Evolutionary conservation across 73 alveolate genomes (phyloP).

Genomic region (Diophrys appendiculata): DNA sequence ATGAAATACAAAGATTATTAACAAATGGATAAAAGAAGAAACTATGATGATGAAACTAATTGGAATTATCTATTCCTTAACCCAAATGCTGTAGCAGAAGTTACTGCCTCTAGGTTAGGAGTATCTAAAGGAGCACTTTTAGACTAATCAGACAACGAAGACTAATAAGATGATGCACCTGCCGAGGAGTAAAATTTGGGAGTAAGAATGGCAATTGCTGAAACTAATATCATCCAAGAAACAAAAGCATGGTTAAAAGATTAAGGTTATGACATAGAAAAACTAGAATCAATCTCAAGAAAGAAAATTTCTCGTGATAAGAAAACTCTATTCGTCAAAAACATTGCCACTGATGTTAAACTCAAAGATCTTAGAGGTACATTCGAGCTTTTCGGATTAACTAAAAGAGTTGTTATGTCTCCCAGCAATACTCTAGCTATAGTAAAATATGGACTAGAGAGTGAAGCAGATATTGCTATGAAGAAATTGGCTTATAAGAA

Average conservation of each 20-base stretch:
- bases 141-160: slow-evolving; percentile 76
- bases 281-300: slow-evolving; percentile 76
- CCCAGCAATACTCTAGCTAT: slow-evolving; percentile 95
- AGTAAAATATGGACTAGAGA: slow-evolving; percentile 77
- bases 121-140: slow-evolving; percentile 86
- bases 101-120: slow-evolving; percentile 80
- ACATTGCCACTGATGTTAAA: slow-evolving; percentile 75
- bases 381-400: slow-evolving; percentile 88
- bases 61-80: slow-evolving; percentile 96
- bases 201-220: slow-evolving; percentile 89
- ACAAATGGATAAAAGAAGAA: slow-evolving; percentile 66
- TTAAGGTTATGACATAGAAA: slow-evolving; percentile 68
- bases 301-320: slow-evolving; percentile 80
- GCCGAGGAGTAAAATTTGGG: too few relatives aligned
- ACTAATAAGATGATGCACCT: too few relatives aligned
- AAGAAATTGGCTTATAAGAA: slow-evolving; percentile 82
- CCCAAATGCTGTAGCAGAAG: slow-evolving; percentile 91
- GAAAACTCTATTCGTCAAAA: slow-evolving; percentile 82
- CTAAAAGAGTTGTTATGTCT: slow-evolving; percentile 74
- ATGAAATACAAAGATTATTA: slow-evolving; percentile 79
- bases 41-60: slow-evolving; percentile 86
- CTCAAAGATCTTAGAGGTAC: slow-evolving; percentile 76
- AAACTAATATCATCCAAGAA: slow-evolving; percentile 89
- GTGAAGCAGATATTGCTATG: slow-evolving; percentile 89
- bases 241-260: slow-evolving; percentile 95